A percentile compares a stretch with the other conserved stretches of the same genome.
phyloP scores from a whole-genome alignment of 2,329 filamentous ascomycete genomes.

The Elsinoe batatas region DNA sequence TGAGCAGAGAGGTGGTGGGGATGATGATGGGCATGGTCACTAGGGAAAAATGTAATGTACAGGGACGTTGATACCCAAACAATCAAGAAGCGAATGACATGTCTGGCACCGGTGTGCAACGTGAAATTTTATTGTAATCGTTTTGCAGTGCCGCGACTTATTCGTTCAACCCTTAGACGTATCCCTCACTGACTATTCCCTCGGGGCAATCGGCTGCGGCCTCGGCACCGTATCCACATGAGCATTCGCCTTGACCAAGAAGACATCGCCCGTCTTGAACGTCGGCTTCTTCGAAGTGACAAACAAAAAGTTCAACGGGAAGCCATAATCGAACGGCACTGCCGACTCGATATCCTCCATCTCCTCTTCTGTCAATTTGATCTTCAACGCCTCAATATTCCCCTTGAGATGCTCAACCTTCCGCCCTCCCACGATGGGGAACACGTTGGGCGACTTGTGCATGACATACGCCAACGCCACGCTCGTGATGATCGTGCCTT shows the following conservation, averaged over 20 bases:
- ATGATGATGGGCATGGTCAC: conserved; percentile 52
- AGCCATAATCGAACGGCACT: conserved; percentile 50
- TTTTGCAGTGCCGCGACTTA: neutral
- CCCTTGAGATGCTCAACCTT: conserved; percentile 58
- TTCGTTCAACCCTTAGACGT: neutral
- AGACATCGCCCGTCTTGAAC: conserved; percentile 11
- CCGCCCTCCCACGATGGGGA: conserved; percentile 64
- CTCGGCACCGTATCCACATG: conserved; percentile 8
- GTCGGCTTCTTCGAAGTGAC: neutral
- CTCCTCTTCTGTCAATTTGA: conserved; percentile 48
- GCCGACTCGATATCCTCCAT: conserved; percentile 54
- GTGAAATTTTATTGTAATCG: no score
- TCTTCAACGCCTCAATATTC: conserved; percentile 54
- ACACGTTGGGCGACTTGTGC: conserved; percentile 49
- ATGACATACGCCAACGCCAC: conserved; percentile 40
- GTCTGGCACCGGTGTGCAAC: no score
- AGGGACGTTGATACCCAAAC: neutral
- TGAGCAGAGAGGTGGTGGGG: conserved; percentile 59
- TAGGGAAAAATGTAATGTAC: conserved; percentile 4
- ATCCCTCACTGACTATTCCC: neutral
- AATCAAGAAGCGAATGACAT: neutral
- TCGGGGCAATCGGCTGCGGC: conserved; percentile 3
- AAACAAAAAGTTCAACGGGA: conserved; percentile 48
- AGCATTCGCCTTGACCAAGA: conserved; percentile 13
- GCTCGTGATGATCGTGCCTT: conserved; percentile 49